Percentiles rank a stretch among this genome's conserved stretches.
These are phyloP conservation scores for Neurospora sp. DNA, from an alignment of 495 filamentous ascomycete genomes.

Conservation along the genomic window DNA sequence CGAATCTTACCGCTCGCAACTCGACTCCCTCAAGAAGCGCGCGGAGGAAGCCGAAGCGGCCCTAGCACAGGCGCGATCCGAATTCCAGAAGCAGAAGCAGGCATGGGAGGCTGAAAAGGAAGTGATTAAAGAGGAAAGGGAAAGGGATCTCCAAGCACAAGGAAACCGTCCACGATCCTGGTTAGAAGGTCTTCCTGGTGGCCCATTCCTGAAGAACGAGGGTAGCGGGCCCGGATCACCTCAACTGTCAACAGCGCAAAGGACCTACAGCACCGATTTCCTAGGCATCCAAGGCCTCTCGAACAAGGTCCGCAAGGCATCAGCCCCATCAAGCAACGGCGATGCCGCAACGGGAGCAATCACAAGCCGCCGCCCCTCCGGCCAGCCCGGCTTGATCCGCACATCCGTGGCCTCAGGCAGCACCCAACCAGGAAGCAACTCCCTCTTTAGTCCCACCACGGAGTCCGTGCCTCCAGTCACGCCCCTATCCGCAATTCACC, in stretches of 20 bases:
- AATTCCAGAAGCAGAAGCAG: slow-evolving; percentile 40
- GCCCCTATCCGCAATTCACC: not conserved
- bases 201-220: slow-evolving; percentile 27
- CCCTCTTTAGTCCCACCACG: slow-evolving; percentile 24
- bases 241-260: slow-evolving; percentile 27
- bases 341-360: slow-evolving; percentile 24
- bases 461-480: slow-evolving; percentile 10
- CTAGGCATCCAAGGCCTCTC: slow-evolving; percentile 34
- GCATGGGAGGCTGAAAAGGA: slow-evolving; percentile 65
- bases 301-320: slow-evolving; percentile 31
- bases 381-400: slow-evolving; percentile 24
- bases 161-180: slow-evolving; percentile 55
- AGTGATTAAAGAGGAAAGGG: slow-evolving; percentile 45
- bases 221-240: slow-evolving; percentile 37
- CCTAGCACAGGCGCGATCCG: slow-evolving; percentile 38
- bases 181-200: slow-evolving; percentile 46
- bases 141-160: not conserved
- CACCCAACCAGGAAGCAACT: slow-evolving; percentile 21
- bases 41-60: slow-evolving; percentile 58
- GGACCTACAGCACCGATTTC: slow-evolving; percentile 40
- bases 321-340: slow-evolving; percentile 35
- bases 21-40: slow-evolving; percentile 52
- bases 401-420: slow-evolving; percentile 6
- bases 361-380: slow-evolving; percentile 28
- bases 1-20: slow-evolving; percentile 48